Percentiles rank a stretch among this genome's conserved stretches.
Conservation (phyloP, 345 rosid species). For the Hibiscus tridactylites region DNA sequence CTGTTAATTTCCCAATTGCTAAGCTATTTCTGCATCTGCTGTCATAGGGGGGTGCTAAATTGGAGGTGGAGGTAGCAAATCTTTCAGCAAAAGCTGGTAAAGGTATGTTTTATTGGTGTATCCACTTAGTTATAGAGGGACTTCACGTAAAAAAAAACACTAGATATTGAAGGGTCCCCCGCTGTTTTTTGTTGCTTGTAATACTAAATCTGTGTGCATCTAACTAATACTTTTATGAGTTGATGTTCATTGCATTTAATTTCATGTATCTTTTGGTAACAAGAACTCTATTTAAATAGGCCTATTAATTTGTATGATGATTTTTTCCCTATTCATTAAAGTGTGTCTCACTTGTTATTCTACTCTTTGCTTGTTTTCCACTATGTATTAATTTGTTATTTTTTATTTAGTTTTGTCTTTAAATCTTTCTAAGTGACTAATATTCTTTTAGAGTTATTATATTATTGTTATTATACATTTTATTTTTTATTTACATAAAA, state of each 20-base stretch:
- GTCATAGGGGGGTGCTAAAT: constrained; percentile 65
- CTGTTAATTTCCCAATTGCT: not conserved
- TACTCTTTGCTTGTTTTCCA: not conserved
- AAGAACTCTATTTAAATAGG: not conserved
- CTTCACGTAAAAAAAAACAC: not conserved
- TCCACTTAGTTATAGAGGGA: not conserved
- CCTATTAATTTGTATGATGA: not conserved
- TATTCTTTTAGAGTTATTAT: not conserved
- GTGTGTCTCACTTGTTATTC: not conserved
- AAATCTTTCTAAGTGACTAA: not conserved
- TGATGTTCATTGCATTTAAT: not conserved
- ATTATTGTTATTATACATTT: not conserved
- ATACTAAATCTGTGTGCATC: not conserved
- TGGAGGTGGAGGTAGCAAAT: constrained; percentile 98
- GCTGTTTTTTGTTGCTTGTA: not conserved
- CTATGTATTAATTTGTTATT: no score
- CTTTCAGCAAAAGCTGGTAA: constrained; percentile 99
- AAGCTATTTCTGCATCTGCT: constrained; percentile 12
- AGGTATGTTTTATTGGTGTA: constrained; percentile 40
- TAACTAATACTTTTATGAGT: not conserved
- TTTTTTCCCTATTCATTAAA: not conserved
- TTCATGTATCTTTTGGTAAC: not conserved
- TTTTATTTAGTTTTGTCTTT: no score
- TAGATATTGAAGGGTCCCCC: not conserved
- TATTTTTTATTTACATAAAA: not conserved